Percentiles rank a stretch among this genome's conserved stretches.
Conservation (phyloP, 2,329 filamentous ascomycete species). For the Arthrobotrys musiformis region DNA sequence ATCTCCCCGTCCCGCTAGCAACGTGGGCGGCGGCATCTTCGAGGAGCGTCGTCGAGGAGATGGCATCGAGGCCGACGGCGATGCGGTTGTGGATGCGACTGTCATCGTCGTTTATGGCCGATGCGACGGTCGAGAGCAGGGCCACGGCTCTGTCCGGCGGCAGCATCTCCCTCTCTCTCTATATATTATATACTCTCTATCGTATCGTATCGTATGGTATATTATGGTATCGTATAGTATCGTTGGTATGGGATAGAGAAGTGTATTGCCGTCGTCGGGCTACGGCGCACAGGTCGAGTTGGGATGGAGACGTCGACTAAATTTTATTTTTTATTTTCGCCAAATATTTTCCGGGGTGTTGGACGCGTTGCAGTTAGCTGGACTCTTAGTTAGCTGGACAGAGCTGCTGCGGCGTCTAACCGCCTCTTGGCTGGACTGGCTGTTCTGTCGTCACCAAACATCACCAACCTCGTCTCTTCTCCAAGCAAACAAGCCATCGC, state of each 20-base stretch:
- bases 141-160: conserved; percentile 14
- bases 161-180: conserved; percentile 2
- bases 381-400: too few species aligned
- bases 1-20: conserved; percentile 4
- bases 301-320: too few species aligned
- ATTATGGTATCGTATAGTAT: background rate
- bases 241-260: too few species aligned
- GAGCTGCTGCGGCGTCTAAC: too few species aligned
- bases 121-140: conserved; percentile 28
- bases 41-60: conserved; percentile 33
- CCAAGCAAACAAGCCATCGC: background rate
- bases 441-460: background rate
- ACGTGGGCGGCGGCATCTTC: conserved; percentile 42
- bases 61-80: conserved; percentile 4
- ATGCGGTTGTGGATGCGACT: conserved; percentile 20
- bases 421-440: background rate
- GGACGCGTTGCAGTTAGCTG: too few species aligned
- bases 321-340: too few species aligned
- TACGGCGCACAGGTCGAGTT: too few species aligned
- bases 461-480: background rate
- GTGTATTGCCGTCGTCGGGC: too few species aligned
- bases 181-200: background rate
- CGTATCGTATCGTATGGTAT: background rate
- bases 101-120: background rate
- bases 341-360: too few species aligned